These are phyloP conservation scores for Candida neerlandica DNA, from an alignment of 1,139 yeast genomes.

Conservation along the genomic window DNA sequence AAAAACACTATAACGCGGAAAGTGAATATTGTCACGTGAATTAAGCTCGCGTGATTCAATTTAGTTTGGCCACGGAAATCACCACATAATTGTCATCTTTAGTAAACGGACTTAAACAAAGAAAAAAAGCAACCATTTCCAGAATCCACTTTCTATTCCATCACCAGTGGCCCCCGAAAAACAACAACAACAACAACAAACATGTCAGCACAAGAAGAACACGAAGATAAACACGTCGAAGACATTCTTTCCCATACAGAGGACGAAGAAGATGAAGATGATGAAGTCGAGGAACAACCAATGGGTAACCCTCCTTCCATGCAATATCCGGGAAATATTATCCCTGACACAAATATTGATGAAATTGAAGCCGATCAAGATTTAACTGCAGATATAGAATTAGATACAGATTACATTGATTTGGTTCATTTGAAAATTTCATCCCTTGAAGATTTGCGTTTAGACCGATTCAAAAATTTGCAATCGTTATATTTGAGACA, in stretches of 20 bases:
- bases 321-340: slow-evolving; percentile 49
- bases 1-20: background rate
- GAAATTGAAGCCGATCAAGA: slow-evolving; percentile 55
- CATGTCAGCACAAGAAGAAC: background rate
- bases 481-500: slow-evolving; percentile 77
- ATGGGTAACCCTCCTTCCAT: slow-evolving; percentile 29
- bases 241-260: slow-evolving; percentile 21
- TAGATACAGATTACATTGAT: slow-evolving; percentile 69
- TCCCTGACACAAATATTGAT: slow-evolving; percentile 57
- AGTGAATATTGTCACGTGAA: background rate
- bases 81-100: background rate
- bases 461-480: slow-evolving; percentile 59
- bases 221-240: slow-evolving; percentile 3
- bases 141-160: background rate
- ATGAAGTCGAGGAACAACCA: slow-evolving; percentile 27
- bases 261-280: slow-evolving; percentile 26
- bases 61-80: background rate
- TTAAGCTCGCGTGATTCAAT: too few species aligned
- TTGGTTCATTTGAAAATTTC: slow-evolving; percentile 77
- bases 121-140: slow-evolving; percentile 1
- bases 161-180: background rate
- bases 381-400: slow-evolving; percentile 61
- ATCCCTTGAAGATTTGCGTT: slow-evolving; percentile 65
- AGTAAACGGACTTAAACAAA: background rate
- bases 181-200: too few species aligned